phyloP scores from a whole-genome alignment of 2,329 filamentous ascomycete species.

The Cadophora luteo-olivacea region DNA sequence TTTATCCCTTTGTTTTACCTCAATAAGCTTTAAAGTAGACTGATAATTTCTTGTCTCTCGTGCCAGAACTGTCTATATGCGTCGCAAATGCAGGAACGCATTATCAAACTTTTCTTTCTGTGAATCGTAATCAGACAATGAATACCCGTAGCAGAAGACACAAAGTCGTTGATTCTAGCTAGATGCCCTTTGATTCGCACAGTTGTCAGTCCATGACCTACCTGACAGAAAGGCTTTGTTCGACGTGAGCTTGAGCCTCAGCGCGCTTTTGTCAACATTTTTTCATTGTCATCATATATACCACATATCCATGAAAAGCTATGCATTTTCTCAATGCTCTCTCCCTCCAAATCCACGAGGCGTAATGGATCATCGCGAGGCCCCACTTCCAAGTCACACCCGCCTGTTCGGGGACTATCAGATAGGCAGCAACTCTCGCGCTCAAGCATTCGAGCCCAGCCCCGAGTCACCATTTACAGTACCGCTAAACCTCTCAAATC shows the following conservation, averaged over 20 bases:
- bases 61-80: no score
- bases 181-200: neutral
- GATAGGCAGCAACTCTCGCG: neutral
- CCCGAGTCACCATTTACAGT: conserved; percentile 14
- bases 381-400: neutral
- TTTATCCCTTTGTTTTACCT: no score
- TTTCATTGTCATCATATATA: neutral
- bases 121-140: no score
- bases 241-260: neutral
- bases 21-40: no score
- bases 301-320: neutral
- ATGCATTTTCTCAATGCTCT: neutral
- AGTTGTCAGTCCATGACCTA: neutral
- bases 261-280: neutral
- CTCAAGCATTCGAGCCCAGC: neutral
- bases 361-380: neutral
- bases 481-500: neutral
- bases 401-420: conserved; percentile 12
- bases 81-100: no score
- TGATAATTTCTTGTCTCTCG: no score
- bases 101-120: no score
- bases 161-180: neutral
- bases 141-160: no score
- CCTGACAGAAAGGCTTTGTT: neutral
- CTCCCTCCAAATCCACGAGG: neutral